phyloP scores from a whole-genome alignment of 2,329 filamentous ascomycete species.

The Aspergillus sp. region DNA sequence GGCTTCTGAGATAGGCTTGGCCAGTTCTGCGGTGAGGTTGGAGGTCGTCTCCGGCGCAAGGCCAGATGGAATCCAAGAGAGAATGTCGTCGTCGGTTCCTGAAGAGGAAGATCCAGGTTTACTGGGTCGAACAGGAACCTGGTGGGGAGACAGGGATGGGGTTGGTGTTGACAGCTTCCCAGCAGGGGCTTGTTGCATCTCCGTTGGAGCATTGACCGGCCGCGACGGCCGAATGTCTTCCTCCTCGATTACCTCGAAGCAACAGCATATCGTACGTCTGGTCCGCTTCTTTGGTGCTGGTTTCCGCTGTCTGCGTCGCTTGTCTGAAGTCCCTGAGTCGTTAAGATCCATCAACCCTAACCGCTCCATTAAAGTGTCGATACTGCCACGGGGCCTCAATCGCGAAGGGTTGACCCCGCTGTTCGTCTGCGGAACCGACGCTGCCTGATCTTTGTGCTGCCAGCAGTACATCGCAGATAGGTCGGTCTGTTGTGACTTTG shows the following conservation, averaged over 20 bases:
- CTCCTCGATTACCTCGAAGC: slow-evolving; percentile 35
- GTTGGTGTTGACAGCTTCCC: slow-evolving; percentile 6
- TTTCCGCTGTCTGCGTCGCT: slow-evolving; percentile 15
- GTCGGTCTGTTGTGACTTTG: slow-evolving; percentile 30
- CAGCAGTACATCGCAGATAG: slow-evolving; percentile 71
- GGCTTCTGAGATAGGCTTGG: slow-evolving; percentile 68
- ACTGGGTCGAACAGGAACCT: neutral
- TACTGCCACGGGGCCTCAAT: slow-evolving; percentile 69
- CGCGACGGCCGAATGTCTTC: slow-evolving; percentile 26
- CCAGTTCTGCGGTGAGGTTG: slow-evolving; percentile 72
- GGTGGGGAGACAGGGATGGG: slow-evolving; percentile 5
- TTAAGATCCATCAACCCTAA: slow-evolving; percentile 73
- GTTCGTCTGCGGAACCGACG: slow-evolving; percentile 26
- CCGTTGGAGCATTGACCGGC: neutral
- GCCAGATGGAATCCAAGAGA: slow-evolving; percentile 69
- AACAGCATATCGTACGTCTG: slow-evolving; percentile 35
- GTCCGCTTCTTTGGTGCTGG: slow-evolving; percentile 23
- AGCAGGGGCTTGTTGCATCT: neutral
- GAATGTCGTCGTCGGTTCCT: slow-evolving; percentile 49
- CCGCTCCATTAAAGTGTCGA: slow-evolving; percentile 82
- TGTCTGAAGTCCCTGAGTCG: slow-evolving; percentile 18
- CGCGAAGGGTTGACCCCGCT: slow-evolving; percentile 33
- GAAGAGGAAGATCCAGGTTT: slow-evolving; percentile 24
- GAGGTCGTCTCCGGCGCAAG: slow-evolving; percentile 70
- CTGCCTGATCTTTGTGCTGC: slow-evolving; percentile 90